These are phyloP conservation scores for Nemania diffusa DNA, from an alignment of 2,329 filamentous ascomycete species.

Conservation along the genomic window DNA sequence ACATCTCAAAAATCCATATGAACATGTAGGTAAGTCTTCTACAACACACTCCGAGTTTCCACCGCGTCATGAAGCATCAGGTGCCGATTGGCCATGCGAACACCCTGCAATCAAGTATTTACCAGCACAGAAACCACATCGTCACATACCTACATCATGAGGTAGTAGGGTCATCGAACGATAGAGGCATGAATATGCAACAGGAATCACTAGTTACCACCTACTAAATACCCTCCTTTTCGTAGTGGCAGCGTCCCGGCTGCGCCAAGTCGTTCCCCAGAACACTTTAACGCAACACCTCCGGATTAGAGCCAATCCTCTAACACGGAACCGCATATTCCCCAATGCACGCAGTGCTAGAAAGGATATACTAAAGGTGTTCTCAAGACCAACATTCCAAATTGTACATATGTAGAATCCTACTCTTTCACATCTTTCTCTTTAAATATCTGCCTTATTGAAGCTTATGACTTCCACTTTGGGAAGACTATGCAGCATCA, in stretches of 20 bases:
- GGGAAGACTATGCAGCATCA: constrained; percentile 3
- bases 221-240: neutral
- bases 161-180: constrained; percentile 21
- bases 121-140: constrained; percentile 15
- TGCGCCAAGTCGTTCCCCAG: constrained; percentile 26
- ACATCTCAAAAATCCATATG: constrained; percentile 7
- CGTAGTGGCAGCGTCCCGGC: constrained; percentile 11
- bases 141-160: constrained; percentile 16
- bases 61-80: constrained; percentile 7
- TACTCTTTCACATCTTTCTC: neutral
- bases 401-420: constrained; percentile 11
- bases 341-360: constrained; percentile 18
- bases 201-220: neutral
- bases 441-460: constrained; percentile 9
- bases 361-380: neutral
- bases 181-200: constrained; percentile 20
- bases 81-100: constrained; percentile 21
- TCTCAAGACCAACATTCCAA: constrained; percentile 23
- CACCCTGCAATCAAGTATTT: constrained; percentile 6
- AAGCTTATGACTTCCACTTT: constrained; percentile 14
- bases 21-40: neutral
- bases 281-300: constrained; percentile 21
- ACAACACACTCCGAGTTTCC: constrained; percentile 22
- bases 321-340: constrained; percentile 16
- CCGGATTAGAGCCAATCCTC: constrained; percentile 17